A percentile compares a stretch with the other conserved stretches of the same genome.
Conservation (phyloP, 192 early-diverging fungal species). For the Gigaspora rosea region DNA sequence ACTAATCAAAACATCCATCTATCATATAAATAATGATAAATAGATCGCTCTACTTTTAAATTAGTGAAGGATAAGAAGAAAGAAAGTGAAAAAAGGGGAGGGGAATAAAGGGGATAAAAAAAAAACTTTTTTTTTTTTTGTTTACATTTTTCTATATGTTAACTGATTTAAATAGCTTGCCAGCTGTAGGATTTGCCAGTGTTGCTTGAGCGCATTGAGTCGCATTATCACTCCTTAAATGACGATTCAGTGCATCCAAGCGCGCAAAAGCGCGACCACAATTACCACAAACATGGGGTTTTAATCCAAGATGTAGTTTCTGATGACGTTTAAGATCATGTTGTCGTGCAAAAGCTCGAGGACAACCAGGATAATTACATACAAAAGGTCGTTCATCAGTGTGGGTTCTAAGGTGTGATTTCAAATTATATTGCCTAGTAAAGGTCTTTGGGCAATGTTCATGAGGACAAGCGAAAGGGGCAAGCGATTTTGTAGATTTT, state of each 20-base stretch:
- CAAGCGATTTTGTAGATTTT: conserved; percentile 27
- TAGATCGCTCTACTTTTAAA: no score
- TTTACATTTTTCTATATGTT: conserved; percentile 5
- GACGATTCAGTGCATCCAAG: conserved; percentile 78
- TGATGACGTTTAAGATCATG: conserved; percentile 91
- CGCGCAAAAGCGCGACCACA: conserved; percentile 84
- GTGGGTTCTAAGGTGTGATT: conserved; percentile 75
- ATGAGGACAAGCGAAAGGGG: conserved; percentile 37
- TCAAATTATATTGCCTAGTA: conserved; percentile 75
- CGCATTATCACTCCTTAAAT: conserved; percentile 64
- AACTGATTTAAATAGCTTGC: conserved; percentile 20
- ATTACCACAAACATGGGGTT: conserved; percentile 70
- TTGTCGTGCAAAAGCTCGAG: conserved; percentile 79
- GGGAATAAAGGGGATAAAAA: no score
- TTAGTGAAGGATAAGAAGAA: no score
- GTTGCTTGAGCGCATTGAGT: conserved; percentile 57
- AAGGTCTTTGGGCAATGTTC: conserved; percentile 70
- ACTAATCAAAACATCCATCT: no score
- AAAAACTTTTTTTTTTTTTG: no score
- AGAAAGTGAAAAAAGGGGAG: no score
- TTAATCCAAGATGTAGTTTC: conserved; percentile 76
- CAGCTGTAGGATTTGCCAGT: conserved; percentile 1
- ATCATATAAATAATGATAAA: no score
- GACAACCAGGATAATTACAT: conserved; percentile 71
- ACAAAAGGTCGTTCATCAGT: conserved; percentile 72